A percentile compares a stretch with the other conserved stretches of the same genome.
Conservation (phyloP, 2,329 filamentous ascomycete species). For the Xylaria sp. region DNA sequence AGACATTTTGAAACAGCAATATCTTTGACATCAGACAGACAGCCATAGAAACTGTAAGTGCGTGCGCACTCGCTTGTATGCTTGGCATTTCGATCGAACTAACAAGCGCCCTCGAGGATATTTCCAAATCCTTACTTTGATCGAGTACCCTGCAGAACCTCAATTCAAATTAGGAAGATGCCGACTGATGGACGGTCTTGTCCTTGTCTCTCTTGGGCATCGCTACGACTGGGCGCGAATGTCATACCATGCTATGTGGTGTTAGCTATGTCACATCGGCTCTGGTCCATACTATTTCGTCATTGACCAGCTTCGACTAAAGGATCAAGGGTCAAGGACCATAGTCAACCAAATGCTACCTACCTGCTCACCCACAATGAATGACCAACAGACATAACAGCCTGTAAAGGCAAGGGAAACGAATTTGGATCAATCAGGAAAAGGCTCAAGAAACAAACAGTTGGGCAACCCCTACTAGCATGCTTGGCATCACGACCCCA, state of each 20-base stretch:
- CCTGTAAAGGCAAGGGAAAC: neutral
- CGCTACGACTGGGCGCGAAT: neutral
- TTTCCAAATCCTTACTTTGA: slow-evolving; percentile 1
- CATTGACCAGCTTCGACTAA: slow-evolving; percentile 4
- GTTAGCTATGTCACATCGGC: slow-evolving; percentile 14
- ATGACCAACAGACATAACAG: neutral
- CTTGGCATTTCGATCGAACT: neutral
- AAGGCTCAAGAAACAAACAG: neutral
- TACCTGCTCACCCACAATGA: no score
- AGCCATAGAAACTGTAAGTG: neutral
- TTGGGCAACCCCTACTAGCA: neutral
- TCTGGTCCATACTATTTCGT: slow-evolving; percentile 2
- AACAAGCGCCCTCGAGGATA: slow-evolving; percentile 19
- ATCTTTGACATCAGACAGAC: slow-evolving; percentile 3
- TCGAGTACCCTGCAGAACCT: neutral
- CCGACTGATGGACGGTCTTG: neutral
- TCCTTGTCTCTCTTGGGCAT: slow-evolving; percentile 12
- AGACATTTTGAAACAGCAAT: slow-evolving; percentile 25
- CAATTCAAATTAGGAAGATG: slow-evolving; percentile 5
- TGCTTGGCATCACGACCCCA: slow-evolving; percentile 21
- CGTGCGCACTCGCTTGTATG: neutral
- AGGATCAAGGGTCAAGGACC: slow-evolving; percentile 9
- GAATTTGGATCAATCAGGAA: neutral
- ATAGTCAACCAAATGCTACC: no score
- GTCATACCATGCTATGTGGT: slow-evolving; percentile 12